Conservation (phyloP, 805 yeast genomes). For the Saccharomycopsis sp. region DNA sequence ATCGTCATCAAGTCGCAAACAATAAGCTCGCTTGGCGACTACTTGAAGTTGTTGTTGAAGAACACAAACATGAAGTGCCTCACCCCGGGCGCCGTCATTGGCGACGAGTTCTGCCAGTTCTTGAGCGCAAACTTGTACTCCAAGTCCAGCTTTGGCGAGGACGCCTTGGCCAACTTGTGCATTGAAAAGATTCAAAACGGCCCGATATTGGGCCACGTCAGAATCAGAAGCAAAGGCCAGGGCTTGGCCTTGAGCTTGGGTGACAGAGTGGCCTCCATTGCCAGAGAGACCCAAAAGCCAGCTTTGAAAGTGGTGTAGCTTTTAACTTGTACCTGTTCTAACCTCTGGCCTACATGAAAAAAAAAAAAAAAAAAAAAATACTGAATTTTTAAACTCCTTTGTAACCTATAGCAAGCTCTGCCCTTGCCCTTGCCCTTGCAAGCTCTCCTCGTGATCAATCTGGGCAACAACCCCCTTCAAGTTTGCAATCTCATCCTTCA, state of each 20-base stretch:
- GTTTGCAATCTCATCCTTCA: slow-evolving; percentile 7
- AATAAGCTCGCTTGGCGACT: slow-evolving; percentile 59
- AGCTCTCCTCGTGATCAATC: too few species aligned
- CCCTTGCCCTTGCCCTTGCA: too few species aligned
- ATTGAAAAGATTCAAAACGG: slow-evolving; percentile 74
- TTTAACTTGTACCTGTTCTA: too few species aligned
- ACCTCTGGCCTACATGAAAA: not conserved
- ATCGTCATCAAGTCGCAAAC: slow-evolving; percentile 68
- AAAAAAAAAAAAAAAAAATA: not conserved
- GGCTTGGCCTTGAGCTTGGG: slow-evolving; percentile 94
- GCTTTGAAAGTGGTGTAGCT: slow-evolving; percentile 13
- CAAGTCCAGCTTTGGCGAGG: slow-evolving; percentile 91
- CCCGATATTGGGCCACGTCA: slow-evolving; percentile 82
- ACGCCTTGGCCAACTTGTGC: slow-evolving; percentile 91
- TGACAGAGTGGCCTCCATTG: slow-evolving; percentile 81
- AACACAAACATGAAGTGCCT: slow-evolving; percentile 92
- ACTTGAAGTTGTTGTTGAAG: slow-evolving; percentile 62
- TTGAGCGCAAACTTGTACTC: slow-evolving; percentile 92
- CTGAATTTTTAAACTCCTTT: too few species aligned
- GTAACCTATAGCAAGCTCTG: too few species aligned
- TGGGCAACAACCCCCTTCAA: slow-evolving; percentile 11
- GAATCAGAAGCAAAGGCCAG: slow-evolving; percentile 96
- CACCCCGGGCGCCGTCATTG: slow-evolving; percentile 85
- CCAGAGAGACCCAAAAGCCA: slow-evolving; percentile 36
- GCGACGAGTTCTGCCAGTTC: slow-evolving; percentile 75